Evolutionary conservation across 1,284 basidiomycete species (phyloP), one percentile per base, ranked within the genome.

Genomic region (Malassezia pachydermatis): DNA sequence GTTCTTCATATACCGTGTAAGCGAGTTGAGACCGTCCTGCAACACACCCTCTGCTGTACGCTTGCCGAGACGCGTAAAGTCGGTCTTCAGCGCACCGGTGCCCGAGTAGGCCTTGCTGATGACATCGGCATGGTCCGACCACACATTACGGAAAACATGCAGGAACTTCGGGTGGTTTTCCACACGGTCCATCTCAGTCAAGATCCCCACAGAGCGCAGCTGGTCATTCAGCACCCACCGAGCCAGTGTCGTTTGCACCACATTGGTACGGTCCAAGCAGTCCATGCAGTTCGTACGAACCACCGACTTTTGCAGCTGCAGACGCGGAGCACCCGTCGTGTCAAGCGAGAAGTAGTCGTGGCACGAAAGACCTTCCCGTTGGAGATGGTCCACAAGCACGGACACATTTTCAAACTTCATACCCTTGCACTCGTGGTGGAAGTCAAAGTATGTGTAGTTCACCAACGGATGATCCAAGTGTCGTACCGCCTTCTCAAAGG

Each of bases 391-490:
- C 33, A 95, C 78, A 33, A 99, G 78, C 14, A 87, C 73, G 55
- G 81, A 81, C 58, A 99, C 87, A 41, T 88, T 80, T 68, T 98
- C 88, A 80, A 89, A 99, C 49, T 87, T 83, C 84, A 98, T 87
- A 32, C 86, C 80, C 70, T 83, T 86, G 78, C 92, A 96, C 73
- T 96, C 89, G 61, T 81, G 83, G 74, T 96, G 92, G 77, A 98
- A 99, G 73, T 99, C 94, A 70, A 94, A 99, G 76, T 96, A 95
- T 55, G 86, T 78, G 71, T 99, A 99, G 66, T 82, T 82, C 43
- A 88, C 82, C 40, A 80, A 76, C 5, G 81, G 77, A 27, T 83
- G 62, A 55, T 79, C 77, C 42, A 81, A 73, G 57, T 71, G 68
- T n/a, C 71, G 74, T 30, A 95, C 74, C 47, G 81, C 79, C 25